phyloP scores from a whole-genome alignment of 768 basidiomycete species.

The Ephemerocybe angulata region DNA sequence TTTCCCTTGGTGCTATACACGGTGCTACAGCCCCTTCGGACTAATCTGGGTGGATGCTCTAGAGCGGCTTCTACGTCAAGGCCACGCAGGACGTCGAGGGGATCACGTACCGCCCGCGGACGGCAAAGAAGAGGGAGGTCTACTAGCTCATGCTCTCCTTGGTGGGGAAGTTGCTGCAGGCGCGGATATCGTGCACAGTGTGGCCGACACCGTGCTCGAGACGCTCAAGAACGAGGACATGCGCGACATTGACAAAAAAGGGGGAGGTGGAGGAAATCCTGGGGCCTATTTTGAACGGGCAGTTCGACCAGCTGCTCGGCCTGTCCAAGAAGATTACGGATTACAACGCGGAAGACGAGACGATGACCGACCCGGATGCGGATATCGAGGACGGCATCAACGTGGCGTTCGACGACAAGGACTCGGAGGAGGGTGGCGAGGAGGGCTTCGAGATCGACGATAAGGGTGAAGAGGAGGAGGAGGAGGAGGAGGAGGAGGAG shows the following conservation, averaged over 20 bases:
- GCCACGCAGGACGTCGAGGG: constrained; percentile 93
- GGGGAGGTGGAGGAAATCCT: constrained; percentile 83
- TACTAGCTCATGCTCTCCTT: constrained; percentile 87
- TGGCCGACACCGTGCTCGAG: constrained; percentile 90
- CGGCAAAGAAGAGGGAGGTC: constrained; percentile 89
- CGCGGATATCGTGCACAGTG: constrained; percentile 94
- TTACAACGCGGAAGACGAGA: constrained; percentile 85
- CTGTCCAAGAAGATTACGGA: constrained; percentile 95
- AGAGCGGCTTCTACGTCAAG: no score
- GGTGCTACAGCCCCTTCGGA: no score
- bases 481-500: constrained; percentile 52
- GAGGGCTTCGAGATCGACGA: constrained; percentile 98
- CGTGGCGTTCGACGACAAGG: no score
- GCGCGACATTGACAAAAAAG: constrained; percentile 98
- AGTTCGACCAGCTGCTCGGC: constrained; percentile 77
- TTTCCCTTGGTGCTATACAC: no score
- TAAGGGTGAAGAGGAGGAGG: constrained; percentile 89
- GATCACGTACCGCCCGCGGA: constrained; percentile 86
- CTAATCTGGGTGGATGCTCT: no score
- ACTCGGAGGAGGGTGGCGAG: constrained; percentile 92
- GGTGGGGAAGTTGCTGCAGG: constrained; percentile 81
- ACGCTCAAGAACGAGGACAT: constrained; percentile 81
- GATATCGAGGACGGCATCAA: constrained; percentile 81
- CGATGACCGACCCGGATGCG: constrained; percentile 71
- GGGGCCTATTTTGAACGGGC: constrained; percentile 61